Base-by-base conservation (phyloP, 2,329 filamentous ascomycete genomes). In the Beauveria varroae region DNA sequence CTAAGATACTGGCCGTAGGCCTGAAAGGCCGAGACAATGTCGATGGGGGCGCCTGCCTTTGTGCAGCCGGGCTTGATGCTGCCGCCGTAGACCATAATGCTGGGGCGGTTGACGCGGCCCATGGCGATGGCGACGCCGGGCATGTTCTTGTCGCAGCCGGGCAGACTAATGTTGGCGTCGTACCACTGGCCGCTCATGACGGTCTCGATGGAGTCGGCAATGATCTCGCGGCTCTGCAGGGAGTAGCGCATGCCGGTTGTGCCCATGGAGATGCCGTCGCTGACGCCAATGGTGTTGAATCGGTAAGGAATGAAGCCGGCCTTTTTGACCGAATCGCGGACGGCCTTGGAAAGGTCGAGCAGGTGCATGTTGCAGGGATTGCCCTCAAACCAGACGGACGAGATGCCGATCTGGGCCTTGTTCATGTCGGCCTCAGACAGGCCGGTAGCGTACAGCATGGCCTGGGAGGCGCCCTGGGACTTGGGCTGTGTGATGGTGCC, bases 281-380 rank as follows among this genome's bases (percentile, higher is more conserved):
- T 96, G 67, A 99, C 96, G 71, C 95, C 95, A 71, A 99, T 91
- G 63, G 96, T 99, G 81, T 99, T 99, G 85, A 99, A 99, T 75
- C 97, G 93, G 82, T 96, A 96, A 65, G 92, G 91, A 63, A 96
- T 83, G 64, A 99, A 81, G 24, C 91, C 90, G 34, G 92, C 90
- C 69, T 88, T 76, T 61, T 76, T 76, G 46, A 86, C 82, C 16
- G 82, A 85, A 67, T 84, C 75, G 70, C 77, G 79, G 66, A 96
- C 89, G 65, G 88, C 79, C 74, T 88, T 82, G 72, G 90, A 96
- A 64, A 99, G 85, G 71, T 96, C 90, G 76, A 99, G 82, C 64
- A 99, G 80, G 76, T 99, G 95, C 93, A 97, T 99, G 79, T 99
- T 99, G 82, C 95, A 99, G 28, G 95, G 95, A 78, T 99, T 99